Conservation (phyloP, 1,139 yeast species). For the Zygotorulaspora mrakii region DNA sequence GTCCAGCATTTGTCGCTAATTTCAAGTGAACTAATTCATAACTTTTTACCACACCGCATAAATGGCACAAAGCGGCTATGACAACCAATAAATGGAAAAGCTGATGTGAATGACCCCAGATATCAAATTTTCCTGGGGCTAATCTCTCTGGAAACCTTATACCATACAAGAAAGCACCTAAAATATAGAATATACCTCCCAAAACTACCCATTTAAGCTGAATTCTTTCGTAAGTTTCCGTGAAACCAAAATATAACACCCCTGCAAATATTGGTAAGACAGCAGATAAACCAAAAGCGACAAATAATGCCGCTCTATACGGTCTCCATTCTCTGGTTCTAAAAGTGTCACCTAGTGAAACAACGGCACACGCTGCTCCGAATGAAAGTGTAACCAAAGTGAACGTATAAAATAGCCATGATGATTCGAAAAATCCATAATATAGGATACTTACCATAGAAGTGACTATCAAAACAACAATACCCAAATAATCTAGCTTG, state of each 20-base stretch:
- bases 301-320: conserved; percentile 72
- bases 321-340: conserved; percentile 70
- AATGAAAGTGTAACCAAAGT: conserved; percentile 48
- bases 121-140: conserved; percentile 64
- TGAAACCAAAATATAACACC: conserved; percentile 41
- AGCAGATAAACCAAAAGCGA: conserved; percentile 77
- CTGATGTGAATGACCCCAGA: conserved; percentile 84
- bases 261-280: conserved; percentile 64
- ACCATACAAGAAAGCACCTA: conserved; percentile 80
- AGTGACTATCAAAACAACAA: conserved; percentile 68
- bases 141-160: conserved; percentile 71
- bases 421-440: conserved; percentile 60
- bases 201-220: conserved; percentile 57
- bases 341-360: conserved; percentile 65
- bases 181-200: conserved; percentile 72
- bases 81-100: conserved; percentile 82
- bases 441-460: conserved; percentile 69
- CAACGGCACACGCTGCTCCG: conserved; percentile 59
- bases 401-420: conserved; percentile 43
- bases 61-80: conserved; percentile 74
- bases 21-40: conserved; percentile 49
- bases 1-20: conserved; percentile 6
- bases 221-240: conserved; percentile 48
- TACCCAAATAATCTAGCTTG: conserved; percentile 83
- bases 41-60: conserved; percentile 59